These are phyloP conservation scores for Mortierella alpina DNA, from an alignment of 192 early-diverging fungal species.

Conservation along the genomic window DNA sequence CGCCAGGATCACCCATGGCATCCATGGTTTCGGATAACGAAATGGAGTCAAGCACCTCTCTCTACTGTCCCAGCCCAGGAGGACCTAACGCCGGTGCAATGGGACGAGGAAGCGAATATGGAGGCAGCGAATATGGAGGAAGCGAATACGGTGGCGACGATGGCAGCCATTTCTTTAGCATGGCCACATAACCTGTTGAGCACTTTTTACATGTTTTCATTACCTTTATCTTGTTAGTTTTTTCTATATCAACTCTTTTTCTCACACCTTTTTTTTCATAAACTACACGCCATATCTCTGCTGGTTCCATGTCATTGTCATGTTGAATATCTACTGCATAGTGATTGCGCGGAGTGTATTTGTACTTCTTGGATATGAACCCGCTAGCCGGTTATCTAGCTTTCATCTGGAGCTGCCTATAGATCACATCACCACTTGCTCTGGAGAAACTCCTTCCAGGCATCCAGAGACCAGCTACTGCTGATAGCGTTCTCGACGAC, in stretches of 20 bases:
- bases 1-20: conserved; percentile 57
- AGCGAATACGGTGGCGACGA: conserved; percentile 51
- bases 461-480: conserved; percentile 73
- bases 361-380: too few relatives aligned
- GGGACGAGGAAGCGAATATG: conserved; percentile 42
- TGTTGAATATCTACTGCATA: too few relatives aligned
- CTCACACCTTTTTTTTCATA: too few relatives aligned
- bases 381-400: neutral
- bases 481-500: conserved; percentile 71
- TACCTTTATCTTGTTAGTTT: too few relatives aligned
- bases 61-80: conserved; percentile 56
- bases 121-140: conserved; percentile 47
- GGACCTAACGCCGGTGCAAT: conserved; percentile 28
- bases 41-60: conserved; percentile 55
- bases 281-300: too few relatives aligned
- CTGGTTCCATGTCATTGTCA: too few relatives aligned
- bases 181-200: conserved; percentile 15
- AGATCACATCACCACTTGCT: conserved; percentile 28
- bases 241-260: too few relatives aligned
- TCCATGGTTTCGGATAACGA: conserved; percentile 56
- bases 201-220: too few relatives aligned
- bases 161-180: conserved; percentile 37
- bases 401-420: neutral
- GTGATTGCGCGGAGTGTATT: too few relatives aligned
- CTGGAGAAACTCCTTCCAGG: conserved; percentile 72